Base-by-base conservation (phyloP, 2,329 filamentous ascomycete genomes). In the Colletotrichum cordylinicola region DNA sequence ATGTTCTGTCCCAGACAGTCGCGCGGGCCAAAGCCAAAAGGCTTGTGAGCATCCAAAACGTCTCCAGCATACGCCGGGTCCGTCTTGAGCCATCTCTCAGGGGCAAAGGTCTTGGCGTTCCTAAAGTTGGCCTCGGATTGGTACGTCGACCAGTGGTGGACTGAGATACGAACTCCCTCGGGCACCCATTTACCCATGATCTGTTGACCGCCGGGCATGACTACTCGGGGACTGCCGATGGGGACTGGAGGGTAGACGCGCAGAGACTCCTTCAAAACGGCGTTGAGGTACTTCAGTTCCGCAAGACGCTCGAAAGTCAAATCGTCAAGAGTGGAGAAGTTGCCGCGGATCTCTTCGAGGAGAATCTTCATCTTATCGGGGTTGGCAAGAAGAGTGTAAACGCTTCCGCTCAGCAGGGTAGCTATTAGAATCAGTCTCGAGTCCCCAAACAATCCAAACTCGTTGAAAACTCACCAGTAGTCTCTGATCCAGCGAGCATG, bases 1-100 rank as follows among this genome's bases (percentile, higher is more conserved):
- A 92, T 82, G 76, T 89, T 87, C 81, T 91, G 87, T 0, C 90
- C 90, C 35, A 92, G 86, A 75, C 90, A 92, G 43, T 88, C 89
- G 13, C 90, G 80, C 4, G 87, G 86, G 0, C 90, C 90, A 56
- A 87, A 83, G 37, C 88, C 88, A 78, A 92, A 92, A 1, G 89
- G 86, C 15, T 88, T 82, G 84, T 86, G 91, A 1, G 90, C 89
- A 70, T 86, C 84, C 8, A 79, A 52, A n/a, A 68, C 74, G 27
- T 77, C 76, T 8, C 31, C 58, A 9, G 66, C 66, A n/a, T 74
- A 70, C 1, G 66, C 55, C 1, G 71, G 65, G 27, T 74, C 71
- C 15, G 71, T 70, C n/a, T 58, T 74, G 1, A 74, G 48, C 71
- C 71, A 74, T 56, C 71, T 74, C 39, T 58, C 56, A 6, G 65